Evolutionary conservation across 2,329 filamentous ascomycete species (phyloP), one percentile per base, ranked within the genome.

Genomic region (Colletotrichum neosansevieriae): DNA sequence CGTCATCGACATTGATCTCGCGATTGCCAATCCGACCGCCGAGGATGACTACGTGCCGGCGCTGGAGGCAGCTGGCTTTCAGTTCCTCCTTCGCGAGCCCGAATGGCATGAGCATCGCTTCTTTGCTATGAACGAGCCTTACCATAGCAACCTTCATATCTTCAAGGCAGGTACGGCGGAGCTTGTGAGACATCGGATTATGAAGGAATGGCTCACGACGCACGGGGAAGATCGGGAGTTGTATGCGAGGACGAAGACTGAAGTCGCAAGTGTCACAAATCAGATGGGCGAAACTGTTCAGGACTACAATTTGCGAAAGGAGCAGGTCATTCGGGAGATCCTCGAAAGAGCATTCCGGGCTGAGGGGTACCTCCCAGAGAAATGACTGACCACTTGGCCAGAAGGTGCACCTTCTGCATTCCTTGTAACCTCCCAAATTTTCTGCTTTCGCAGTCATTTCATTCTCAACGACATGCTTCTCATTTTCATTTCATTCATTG

Each of bases 1-100:
- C 34, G 75, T 86, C 53, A 84, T 88, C 53, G 85, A 88, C 72
- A 78, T 88, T 32, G 86, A 87, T 71, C 74, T 87, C 9, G 76
- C 81, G 3, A 77, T 87, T 7, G 54, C 72, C 3, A 76, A 85
- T 54, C 66, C 79, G 24, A 70, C 71, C 11, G 77, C 81, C 44
- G 84, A 87, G 71, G 73, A 70, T 2, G 73, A 74, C 1, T 86
- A 86, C 67, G 81, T 80, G 7, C 72, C 77, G 2, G 74, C 74
- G 3, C 81, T 86, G 4, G 82, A 85, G 71, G 69, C 72, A 0
- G 78, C 73, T 0, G 83, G 83, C 0, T 86, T 86, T 57, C 76
- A 79, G 13, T 85, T 86, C 56, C 74, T 84, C 1, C 13, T 79
- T 0, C 79, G 85, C 17, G 83, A 87, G 74, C 82, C 80, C 0